Base-by-base conservation (phyloP, 2,329 filamentous ascomycete genomes). In the Aspergillus thermomutatus region DNA sequence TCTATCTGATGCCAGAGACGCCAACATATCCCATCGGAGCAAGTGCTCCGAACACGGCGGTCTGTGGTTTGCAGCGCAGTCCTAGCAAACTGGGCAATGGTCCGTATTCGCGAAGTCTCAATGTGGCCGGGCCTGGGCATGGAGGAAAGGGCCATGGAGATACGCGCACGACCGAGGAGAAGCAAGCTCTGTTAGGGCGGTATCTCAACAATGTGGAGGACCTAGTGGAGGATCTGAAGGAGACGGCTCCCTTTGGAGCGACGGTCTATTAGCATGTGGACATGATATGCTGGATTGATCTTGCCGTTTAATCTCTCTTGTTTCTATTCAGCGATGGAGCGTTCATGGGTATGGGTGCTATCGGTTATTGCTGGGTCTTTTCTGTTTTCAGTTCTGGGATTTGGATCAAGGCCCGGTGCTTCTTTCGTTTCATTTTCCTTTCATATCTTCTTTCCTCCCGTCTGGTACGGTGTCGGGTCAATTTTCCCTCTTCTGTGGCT, bases 1-100 rank as follows among this genome's bases (percentile, higher is more conserved):
- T 97, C 76, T 99, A 97, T 75, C 87, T 99, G 65, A 96, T 97
- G 88, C 92, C 93, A 51, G 94, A 99, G 77, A 85, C 84, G 0
- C 87, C 80, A 1, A 71, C 71, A 19, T 53, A 66, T 43, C 56
- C 66, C 10, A 23, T 63, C 58, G 37, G 61, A 7, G 67, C 68
- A 11, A 73, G 71, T 23, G 70, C 72, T 1, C 69, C 74, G 0
- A 77, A 74, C 57, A 74, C 75, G 1, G 75, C 73, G 4, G 66
- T 74, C 4, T 62, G 69, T 9, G 79, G 87, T 68, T 74, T 87
- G 59, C 85, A 88, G 73, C 82, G 86, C 59, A 89, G 85, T 68
- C 86, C 87, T 1, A 89, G 84, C 73, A 90, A 90, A 75, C 77
- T 88, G 14, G 81, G 80, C 10, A 80, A 79, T 2, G 82, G 82